Evolutionary conservation across 2,329 filamentous ascomycete species (phyloP).

Genomic region (Geoglossum cookeanum): DNA sequence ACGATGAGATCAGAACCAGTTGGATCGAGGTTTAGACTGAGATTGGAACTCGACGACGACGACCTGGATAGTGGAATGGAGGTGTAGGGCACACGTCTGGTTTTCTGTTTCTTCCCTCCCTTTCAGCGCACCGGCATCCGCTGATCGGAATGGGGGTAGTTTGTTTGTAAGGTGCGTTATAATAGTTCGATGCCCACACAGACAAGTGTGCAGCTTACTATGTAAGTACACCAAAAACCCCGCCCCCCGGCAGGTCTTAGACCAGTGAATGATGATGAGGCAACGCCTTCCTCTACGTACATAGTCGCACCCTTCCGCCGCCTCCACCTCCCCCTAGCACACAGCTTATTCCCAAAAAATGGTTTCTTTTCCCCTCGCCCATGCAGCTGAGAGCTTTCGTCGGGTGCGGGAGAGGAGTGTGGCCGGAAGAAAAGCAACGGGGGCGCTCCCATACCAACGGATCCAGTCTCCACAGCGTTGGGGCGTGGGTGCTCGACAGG

Average conservation of each 20-base stretch:
- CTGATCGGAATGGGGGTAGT: neutral
- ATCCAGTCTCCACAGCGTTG: neutral
- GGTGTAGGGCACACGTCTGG: neutral
- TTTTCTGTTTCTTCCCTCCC: neutral
- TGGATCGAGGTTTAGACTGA: neutral
- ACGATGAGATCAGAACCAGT: neutral
- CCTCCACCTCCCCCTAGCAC: neutral
- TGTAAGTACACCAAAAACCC: neutral
- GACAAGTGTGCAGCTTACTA: neutral
- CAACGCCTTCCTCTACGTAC: neutral
- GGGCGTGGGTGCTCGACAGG: neutral
- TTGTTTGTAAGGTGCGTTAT: neutral
- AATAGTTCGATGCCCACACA: neutral
- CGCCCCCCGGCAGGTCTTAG: neutral
- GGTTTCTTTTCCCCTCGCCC: neutral
- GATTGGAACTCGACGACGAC: neutral
- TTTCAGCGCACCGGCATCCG: neutral
- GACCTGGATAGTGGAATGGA: neutral
- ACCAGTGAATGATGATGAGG: neutral
- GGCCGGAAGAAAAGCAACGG: neutral
- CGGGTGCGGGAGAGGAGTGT: neutral
- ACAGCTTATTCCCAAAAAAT: neutral
- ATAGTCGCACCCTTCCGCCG: neutral
- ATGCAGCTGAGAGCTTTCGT: neutral
- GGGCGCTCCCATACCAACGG: neutral